Evolutionary conservation across 2,329 filamentous ascomycete genomes (phyloP), one percentile per base, ranked within the genome.

Genomic region (Aspergillus sclerotialis): DNA sequence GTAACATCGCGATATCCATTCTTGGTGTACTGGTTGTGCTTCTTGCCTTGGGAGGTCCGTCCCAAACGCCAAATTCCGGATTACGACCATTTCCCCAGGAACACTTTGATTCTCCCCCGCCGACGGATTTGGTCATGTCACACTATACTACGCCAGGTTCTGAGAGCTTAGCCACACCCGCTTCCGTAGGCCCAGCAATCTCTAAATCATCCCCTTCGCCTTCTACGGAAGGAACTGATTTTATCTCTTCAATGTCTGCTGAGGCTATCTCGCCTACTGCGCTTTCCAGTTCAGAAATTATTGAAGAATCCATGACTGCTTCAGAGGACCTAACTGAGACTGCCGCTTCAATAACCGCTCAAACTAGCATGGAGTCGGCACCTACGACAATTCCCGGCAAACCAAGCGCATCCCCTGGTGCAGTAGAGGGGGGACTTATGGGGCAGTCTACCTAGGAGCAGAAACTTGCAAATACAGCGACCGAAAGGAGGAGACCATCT

Each of bases 1-100:
- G 69, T 24, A 79, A 78, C 45, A 55, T 75, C 8, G 56, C 65
- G 12, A 68, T 77, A 21, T 53, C 64, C 7, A 38, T 70, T 4
- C 55, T 78, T 3, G 61, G 61, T 28, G 37, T 62, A 10, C 38
- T 70, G 5, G 59, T 72, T 4, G 40, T 67, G 1, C 61, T 68
- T 39, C 52, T 72, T 5, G 54, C 60, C 2, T 33, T 60, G 14
- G 37, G 38, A 10, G 30, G 30, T 32, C 19, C 29, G 15, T 27
- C 44, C 18, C 35, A 19, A 21, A 14, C 33, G 1, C 10, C 31
- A 25, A 19, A 17, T 7, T 34, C 41, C 4, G 29, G 44, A 6
- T 19, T 52, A n/a, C 40, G 33, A 10, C 37, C 33, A 1, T 48
- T 50, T 12, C 35, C 48, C 4, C 36, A 23, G 7, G 38, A 47